These are phyloP conservation scores for Schwanniomyces polymorphus DNA, from an alignment of 805 yeast genomes.

Conservation along the genomic window DNA sequence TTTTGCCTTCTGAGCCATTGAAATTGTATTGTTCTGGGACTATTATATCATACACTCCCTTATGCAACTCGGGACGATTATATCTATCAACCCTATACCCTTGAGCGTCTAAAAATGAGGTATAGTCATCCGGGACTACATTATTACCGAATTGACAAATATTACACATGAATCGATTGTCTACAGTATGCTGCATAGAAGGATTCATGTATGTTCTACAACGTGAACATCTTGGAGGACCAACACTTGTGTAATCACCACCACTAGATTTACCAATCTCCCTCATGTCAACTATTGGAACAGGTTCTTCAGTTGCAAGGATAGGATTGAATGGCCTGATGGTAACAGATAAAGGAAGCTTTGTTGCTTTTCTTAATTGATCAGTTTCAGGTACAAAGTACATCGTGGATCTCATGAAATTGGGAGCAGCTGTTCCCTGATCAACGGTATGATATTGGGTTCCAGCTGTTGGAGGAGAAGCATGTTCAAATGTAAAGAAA, in stretches of 20 bases:
- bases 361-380: constrained; percentile 63
- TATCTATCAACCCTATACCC: constrained; percentile 65
- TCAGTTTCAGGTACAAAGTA: constrained; percentile 80
- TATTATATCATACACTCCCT: constrained; percentile 81
- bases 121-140: constrained; percentile 65
- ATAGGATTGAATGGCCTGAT: constrained; percentile 81
- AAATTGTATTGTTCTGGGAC: constrained; percentile 75
- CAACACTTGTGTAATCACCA: constrained; percentile 34
- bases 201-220: constrained; percentile 93
- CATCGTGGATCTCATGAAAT: constrained; percentile 75
- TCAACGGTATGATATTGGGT: constrained; percentile 69
- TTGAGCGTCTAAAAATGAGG: constrained; percentile 55
- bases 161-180: constrained; percentile 74
- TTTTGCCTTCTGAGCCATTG: constrained; percentile 27
- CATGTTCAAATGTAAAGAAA: constrained; percentile 73
- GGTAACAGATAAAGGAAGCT: constrained; percentile 78
- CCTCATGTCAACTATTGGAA: constrained; percentile 69
- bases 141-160: constrained; percentile 76
- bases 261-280: constrained; percentile 25
- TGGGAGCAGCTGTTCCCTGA: constrained; percentile 83
- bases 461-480: constrained; percentile 82
- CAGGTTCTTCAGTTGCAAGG: constrained; percentile 48
- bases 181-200: constrained; percentile 64
- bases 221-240: constrained; percentile 87
- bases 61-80: constrained; percentile 71